These are phyloP conservation scores for Sanghuangporus baumii DNA, from an alignment of 1,284 basidiomycete genomes.

Conservation along the genomic window DNA sequence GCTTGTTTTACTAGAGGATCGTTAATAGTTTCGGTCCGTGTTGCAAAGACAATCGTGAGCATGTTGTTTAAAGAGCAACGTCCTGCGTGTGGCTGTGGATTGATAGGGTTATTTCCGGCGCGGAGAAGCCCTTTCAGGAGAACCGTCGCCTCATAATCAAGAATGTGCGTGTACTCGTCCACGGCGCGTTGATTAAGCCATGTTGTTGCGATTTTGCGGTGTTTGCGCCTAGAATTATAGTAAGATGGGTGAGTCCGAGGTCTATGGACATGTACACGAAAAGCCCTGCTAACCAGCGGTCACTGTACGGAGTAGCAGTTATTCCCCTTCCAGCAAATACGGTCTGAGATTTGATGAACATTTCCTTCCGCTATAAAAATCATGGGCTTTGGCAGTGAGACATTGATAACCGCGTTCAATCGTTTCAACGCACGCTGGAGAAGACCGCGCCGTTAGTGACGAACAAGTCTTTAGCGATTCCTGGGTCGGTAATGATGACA, in stretches of 20 bases:
- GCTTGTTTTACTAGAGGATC: conserved; percentile 31
- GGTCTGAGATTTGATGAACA: conserved; percentile 38
- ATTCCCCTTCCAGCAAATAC: conserved; percentile 36
- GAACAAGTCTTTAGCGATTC: conserved; percentile 36
- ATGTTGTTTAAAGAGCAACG: conserved; percentile 34
- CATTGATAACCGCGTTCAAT: background rate
- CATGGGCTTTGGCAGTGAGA: background rate
- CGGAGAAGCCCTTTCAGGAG: conserved; percentile 32
- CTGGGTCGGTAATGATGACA: conserved; percentile 36
- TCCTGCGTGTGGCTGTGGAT: conserved; percentile 31
- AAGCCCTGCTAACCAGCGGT: conserved; percentile 30
- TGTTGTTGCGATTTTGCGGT: conserved; percentile 32
- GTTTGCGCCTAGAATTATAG: conserved; percentile 30
- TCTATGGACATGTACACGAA: background rate
- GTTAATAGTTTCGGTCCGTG: conserved; percentile 27
- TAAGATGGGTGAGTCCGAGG: background rate
- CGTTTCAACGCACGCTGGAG: conserved; percentile 24
- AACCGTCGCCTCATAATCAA: conserved; percentile 34
- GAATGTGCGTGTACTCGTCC: conserved; percentile 27
- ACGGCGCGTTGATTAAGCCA: conserved; percentile 31
- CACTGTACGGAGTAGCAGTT: conserved; percentile 36
- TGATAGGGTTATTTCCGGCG: conserved; percentile 30
- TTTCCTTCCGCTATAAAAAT: conserved; percentile 27
- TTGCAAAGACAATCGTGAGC: conserved; percentile 33
- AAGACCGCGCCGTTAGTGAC: conserved; percentile 39